phyloP scores from a whole-genome alignment of 2,329 filamentous ascomycete genomes.

The Dothideomycetes sp. region DNA sequence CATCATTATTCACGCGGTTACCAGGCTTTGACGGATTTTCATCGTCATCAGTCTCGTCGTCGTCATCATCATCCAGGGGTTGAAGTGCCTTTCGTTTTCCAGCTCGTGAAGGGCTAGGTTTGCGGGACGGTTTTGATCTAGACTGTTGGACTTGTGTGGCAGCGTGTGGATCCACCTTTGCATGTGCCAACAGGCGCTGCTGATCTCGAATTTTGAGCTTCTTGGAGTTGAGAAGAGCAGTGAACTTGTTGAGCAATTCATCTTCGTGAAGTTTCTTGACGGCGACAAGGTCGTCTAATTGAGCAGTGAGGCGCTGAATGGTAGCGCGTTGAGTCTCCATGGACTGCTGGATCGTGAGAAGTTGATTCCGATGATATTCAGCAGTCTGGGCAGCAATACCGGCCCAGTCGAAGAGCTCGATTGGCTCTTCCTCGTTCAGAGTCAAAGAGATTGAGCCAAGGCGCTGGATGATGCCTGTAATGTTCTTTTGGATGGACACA shows the following conservation, averaged over 20 bases:
- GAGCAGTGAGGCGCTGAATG: conserved; percentile 47
- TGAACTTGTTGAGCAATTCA: conserved; percentile 57
- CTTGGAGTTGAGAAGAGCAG: conserved; percentile 63
- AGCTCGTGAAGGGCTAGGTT: conserved; percentile 16
- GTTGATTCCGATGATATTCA: conserved; percentile 27
- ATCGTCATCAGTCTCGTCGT: conserved; percentile 11
- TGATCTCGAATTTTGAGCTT: conserved; percentile 70
- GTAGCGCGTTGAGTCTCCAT: conserved; percentile 40
- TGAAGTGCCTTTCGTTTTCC: conserved; percentile 20
- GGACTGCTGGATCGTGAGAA: conserved; percentile 24
- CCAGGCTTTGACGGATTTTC: conserved; percentile 23
- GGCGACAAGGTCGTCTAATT: conserved; percentile 55
- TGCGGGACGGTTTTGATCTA: conserved; percentile 6
- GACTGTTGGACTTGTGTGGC: conserved; percentile 7
- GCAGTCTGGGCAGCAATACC: conserved; percentile 40
- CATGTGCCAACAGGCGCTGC: conserved; percentile 48
- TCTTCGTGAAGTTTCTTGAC: conserved; percentile 58
- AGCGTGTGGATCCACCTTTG: conserved; percentile 46
- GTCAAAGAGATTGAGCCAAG: conserved; percentile 54
- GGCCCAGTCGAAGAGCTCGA: conserved; percentile 59
- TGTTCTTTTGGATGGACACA: conserved; percentile 54
- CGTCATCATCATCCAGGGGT: conserved; percentile 3
- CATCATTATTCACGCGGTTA: conserved; percentile 31
- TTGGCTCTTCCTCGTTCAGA: conserved; percentile 44
- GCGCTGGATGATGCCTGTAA: conserved; percentile 62